A percentile compares a stretch with the other conserved stretches of the same genome.
Conservation (phyloP, 306 rosid genomes). For the Fragaria ananassa region DNA sequence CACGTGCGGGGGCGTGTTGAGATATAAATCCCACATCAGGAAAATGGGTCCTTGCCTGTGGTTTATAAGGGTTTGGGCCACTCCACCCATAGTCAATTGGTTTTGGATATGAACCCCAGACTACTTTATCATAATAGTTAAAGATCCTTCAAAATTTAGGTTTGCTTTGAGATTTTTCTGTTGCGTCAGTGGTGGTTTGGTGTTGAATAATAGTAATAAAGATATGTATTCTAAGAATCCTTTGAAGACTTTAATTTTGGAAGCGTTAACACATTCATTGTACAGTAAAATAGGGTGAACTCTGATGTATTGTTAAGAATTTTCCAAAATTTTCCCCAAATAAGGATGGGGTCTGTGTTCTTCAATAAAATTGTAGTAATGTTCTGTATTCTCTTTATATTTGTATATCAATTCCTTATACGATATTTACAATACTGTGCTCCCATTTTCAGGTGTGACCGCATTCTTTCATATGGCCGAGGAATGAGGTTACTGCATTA, state of each 20-base stretch:
- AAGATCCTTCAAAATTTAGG: conserved; percentile 4
- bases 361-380: background rate
- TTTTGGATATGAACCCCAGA: too few species aligned
- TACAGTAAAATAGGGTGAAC: background rate
- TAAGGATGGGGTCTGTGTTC: background rate
- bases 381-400: background rate
- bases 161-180: background rate
- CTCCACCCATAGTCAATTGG: too few species aligned
- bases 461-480: conserved; percentile 79
- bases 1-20: too few species aligned
- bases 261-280: background rate
- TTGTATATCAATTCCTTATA: background rate
- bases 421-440: background rate
- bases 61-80: too few species aligned
- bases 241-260: background rate
- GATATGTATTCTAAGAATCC: background rate
- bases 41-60: too few species aligned
- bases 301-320: background rate
- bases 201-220: background rate
- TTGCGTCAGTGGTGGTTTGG: background rate
- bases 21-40: too few species aligned
- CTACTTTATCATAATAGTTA: background rate
- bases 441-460: conserved; percentile 74
- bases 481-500: conserved; percentile 68
- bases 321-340: background rate